These are phyloP conservation scores for Yarrowia osloensis DNA, from an alignment of 805 yeast genomes.

Conservation along the genomic window DNA sequence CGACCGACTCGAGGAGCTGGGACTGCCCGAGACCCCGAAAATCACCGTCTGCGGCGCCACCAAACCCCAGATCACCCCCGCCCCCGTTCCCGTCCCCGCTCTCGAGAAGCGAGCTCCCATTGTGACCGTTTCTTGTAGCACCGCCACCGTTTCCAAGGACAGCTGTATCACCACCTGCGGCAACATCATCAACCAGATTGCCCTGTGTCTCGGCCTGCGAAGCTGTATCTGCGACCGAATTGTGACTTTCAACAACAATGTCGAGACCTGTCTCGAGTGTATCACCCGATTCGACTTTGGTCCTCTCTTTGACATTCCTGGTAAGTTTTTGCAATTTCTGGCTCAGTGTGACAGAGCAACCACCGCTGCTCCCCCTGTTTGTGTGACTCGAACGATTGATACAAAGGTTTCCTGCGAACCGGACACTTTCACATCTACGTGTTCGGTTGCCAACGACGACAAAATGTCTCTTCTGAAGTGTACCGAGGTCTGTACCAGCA, in stretches of 20 bases:
- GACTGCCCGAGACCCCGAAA: not conserved
- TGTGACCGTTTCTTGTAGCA: not conserved
- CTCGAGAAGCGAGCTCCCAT: slow-evolving; percentile 5
- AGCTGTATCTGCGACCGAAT: slow-evolving; percentile 13
- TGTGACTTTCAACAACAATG: not conserved
- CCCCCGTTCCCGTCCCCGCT: not conserved
- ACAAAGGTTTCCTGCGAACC: slow-evolving; percentile 5
- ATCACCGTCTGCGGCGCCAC: not conserved
- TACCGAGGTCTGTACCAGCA: not conserved
- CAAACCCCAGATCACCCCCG: slow-evolving; percentile 1
- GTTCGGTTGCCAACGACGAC: not conserved
- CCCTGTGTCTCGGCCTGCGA: slow-evolving; percentile 1
- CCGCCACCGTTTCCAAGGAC: not conserved
- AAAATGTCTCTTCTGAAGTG: not conserved
- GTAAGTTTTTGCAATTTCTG: not conserved
- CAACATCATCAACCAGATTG: not conserved
- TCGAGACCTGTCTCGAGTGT: not conserved
- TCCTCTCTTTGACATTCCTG: not conserved
- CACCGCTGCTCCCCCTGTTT: not conserved
- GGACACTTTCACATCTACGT: not conserved
- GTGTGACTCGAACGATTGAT: not conserved
- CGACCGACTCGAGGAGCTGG: not conserved
- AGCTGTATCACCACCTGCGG: not conserved
- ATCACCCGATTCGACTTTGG: not conserved
- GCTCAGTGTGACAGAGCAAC: slow-evolving; percentile 1